phyloP scores from a whole-genome alignment of 768 basidiomycete species.

The Agaricus sinodeliciosus region DNA sequence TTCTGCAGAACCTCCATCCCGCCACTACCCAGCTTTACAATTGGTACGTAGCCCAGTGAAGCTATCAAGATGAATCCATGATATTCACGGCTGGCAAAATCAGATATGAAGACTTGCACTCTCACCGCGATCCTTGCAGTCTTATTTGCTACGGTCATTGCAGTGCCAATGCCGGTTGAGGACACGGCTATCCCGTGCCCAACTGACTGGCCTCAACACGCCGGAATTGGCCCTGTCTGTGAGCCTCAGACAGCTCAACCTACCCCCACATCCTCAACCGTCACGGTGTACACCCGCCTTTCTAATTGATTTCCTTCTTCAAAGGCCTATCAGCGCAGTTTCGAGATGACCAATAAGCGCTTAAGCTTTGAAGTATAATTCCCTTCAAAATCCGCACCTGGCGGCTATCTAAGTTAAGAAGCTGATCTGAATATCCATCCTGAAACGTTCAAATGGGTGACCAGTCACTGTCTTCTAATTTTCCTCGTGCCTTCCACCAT shows the following conservation, averaged over 20 bases:
- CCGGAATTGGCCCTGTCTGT: constrained; percentile 5
- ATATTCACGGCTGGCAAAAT: background rate
- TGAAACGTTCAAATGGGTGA: background rate
- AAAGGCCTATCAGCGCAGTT: no score
- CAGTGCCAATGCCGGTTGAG: background rate
- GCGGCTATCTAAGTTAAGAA: background rate
- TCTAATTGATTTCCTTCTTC: no score
- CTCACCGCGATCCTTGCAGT: background rate
- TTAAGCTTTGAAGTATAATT: no score
- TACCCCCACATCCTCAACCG: background rate
- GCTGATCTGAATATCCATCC: background rate
- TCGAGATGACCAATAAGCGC: background rate
- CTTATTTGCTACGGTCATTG: background rate
- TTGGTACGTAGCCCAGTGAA: no score
- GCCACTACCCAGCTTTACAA: no score
- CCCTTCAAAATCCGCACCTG: no score
- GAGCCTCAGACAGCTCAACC: background rate
- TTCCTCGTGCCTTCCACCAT: background rate
- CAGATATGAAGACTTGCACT: constrained; percentile 6
- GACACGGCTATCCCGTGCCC: constrained; percentile 1
- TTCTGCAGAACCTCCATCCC: no score
- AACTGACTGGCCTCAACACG: background rate
- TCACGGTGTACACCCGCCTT: background rate
- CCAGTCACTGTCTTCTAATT: background rate
- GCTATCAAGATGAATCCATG: no score